phyloP scores from a whole-genome alignment of 345 rosid species.

The Boechera retrofracta region DNA sequence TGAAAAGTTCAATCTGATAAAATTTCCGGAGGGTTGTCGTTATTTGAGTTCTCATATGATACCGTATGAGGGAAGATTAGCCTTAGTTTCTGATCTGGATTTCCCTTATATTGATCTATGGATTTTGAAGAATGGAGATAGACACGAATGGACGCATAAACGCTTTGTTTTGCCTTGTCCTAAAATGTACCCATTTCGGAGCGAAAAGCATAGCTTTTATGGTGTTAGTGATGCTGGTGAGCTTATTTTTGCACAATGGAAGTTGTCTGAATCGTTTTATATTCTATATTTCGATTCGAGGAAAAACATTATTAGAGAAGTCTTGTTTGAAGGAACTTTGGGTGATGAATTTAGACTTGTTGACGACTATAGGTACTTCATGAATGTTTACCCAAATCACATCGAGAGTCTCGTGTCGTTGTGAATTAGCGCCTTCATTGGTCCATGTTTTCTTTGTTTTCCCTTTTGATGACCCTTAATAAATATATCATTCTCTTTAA shows the following conservation, averaged over 20 bases:
- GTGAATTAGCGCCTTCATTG: not conserved
- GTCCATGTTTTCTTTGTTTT: not conserved
- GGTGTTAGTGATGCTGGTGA: constrained; percentile 24
- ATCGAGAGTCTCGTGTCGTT: not conserved
- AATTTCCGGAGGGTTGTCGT: not conserved
- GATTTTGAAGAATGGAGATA: not conserved
- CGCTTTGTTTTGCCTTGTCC: not conserved
- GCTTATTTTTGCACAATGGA: not conserved
- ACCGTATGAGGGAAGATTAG: constrained; percentile 18
- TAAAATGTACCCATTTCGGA: not conserved
- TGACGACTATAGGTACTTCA: not conserved
- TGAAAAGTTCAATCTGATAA: constrained; percentile 1
- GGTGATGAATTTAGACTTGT: not conserved
- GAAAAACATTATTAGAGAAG: not conserved
- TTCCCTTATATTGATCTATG: not conserved
- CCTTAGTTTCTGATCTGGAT: not conserved
- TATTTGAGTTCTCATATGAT: not conserved
- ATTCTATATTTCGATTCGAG: constrained; percentile 8
- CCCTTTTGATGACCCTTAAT: no score
- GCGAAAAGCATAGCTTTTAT: not conserved
- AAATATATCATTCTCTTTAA: no score
- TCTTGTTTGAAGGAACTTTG: not conserved
- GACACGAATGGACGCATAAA: constrained; percentile 13
- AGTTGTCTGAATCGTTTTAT: not conserved
- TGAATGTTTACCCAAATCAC: not conserved